Conservation (phyloP, 1,139 yeast species). For the Debaryomycetaceae sp. region DNA sequence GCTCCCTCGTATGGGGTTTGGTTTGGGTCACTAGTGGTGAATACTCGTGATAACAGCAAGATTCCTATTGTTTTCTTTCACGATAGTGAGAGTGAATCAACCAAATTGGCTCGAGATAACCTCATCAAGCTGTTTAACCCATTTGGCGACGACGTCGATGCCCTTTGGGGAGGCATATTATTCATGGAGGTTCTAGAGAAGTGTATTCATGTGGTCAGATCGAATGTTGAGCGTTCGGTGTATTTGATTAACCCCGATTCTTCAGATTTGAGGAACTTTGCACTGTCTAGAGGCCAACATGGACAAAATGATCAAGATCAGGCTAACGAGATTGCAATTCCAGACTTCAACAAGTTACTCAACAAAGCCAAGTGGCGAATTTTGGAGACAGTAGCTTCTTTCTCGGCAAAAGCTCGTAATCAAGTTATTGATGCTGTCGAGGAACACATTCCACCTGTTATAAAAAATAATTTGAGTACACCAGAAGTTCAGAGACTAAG, state of each 20-base stretch:
- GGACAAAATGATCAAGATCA: constrained; percentile 16
- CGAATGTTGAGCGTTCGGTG: constrained; percentile 70
- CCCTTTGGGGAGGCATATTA: constrained; percentile 85
- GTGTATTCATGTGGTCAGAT: constrained; percentile 60
- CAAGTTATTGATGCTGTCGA: constrained; percentile 58
- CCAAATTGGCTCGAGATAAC: constrained; percentile 55
- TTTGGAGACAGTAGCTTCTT: constrained; percentile 78
- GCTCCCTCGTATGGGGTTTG: constrained; percentile 87
- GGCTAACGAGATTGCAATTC: constrained; percentile 24
- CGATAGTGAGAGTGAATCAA: constrained; percentile 81
- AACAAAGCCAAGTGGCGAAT: constrained; percentile 82
- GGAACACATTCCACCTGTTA: constrained; percentile 63
- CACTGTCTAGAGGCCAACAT: constrained; percentile 48
- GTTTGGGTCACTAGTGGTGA: constrained; percentile 81
- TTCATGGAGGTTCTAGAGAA: constrained; percentile 54
- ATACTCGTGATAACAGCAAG: constrained; percentile 66
- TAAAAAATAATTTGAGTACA: constrained; percentile 61
- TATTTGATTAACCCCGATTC: constrained; percentile 76
- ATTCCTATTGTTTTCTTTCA: constrained; percentile 87
- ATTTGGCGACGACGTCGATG: constrained; percentile 52
- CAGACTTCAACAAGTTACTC: constrained; percentile 47
- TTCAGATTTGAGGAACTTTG: constrained; percentile 73
- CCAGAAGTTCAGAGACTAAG: constrained; percentile 81
- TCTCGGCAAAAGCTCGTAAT: constrained; percentile 65
- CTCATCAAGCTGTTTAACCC: constrained; percentile 71